A percentile compares a stretch with the other conserved stretches of the same genome.
These are phyloP conservation scores for Diddensiella transvaalensis DNA, from an alignment of 805 yeast genomes.

Conservation along the genomic window DNA sequence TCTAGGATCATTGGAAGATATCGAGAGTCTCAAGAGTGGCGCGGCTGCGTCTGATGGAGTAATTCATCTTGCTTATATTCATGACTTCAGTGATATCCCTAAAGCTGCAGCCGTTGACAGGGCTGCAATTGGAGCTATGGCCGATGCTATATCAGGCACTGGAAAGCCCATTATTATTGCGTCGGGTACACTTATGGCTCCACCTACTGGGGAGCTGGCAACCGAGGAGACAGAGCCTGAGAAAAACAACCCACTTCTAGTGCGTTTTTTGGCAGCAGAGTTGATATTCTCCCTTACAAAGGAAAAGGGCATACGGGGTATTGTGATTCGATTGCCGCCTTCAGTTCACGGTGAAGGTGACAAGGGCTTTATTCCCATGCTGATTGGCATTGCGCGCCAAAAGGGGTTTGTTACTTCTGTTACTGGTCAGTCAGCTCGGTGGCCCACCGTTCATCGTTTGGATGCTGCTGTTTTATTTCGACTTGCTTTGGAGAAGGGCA, in stretches of 20 bases:
- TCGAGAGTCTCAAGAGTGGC: conserved; percentile 30
- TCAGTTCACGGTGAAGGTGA: conserved; percentile 37
- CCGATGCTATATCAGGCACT: conserved; percentile 32
- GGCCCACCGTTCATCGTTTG: conserved; percentile 34
- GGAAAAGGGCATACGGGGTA: conserved; percentile 29
- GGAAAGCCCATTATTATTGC: conserved; percentile 31
- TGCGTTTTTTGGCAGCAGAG: conserved; percentile 22
- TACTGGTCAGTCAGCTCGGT: conserved; percentile 35
- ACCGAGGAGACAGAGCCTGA: conserved; percentile 15
- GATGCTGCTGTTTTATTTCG: conserved; percentile 37
- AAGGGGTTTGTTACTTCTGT: conserved; percentile 34
- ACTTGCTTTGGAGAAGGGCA: conserved; percentile 29
- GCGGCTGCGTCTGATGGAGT: conserved; percentile 37
- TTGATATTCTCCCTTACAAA: conserved; percentile 20
- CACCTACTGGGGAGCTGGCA: conserved; percentile 10
- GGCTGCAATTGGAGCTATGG: conserved; percentile 31
- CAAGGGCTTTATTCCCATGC: conserved; percentile 27
- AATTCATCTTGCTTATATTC: conserved; percentile 38
- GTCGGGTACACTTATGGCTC: conserved; percentile 23
- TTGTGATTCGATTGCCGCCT: conserved; percentile 34
- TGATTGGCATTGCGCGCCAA: conserved; percentile 17
- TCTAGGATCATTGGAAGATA: conserved; percentile 32
- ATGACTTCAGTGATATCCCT: conserved; percentile 30
- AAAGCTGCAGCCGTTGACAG: conserved; percentile 27
- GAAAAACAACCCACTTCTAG: neutral